Evolutionary conservation across 2,329 filamentous ascomycete genomes (phyloP).

Genomic region (Cladophialophora psammophila): DNA sequence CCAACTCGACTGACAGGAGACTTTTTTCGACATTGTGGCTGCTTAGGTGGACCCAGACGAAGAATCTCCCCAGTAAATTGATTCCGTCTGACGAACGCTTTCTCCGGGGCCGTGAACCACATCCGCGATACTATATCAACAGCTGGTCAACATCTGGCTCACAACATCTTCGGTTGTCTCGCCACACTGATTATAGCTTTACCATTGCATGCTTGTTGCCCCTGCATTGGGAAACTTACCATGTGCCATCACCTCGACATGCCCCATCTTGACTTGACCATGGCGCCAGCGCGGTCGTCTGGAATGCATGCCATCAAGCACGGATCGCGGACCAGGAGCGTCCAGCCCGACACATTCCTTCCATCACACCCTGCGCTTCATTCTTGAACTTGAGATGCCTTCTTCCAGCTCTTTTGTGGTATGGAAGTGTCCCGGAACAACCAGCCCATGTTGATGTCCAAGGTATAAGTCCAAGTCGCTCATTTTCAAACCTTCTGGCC

Average conservation of each 20-base stretch:
- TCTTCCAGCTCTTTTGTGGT: constrained; percentile 16
- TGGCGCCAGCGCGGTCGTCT: not conserved
- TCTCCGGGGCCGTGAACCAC: too few relatives aligned
- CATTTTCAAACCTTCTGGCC: not conserved
- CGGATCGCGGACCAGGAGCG: not conserved
- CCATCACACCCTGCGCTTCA: not conserved
- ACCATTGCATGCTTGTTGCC: not conserved
- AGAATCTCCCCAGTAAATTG: too few relatives aligned
- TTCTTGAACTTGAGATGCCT: constrained; percentile 14
- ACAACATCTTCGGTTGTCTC: not conserved
- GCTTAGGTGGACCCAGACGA: too few relatives aligned
- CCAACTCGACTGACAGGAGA: not conserved
- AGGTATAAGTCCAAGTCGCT: constrained; percentile 29
- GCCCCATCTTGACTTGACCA: not conserved
- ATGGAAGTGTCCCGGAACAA: constrained; percentile 25
- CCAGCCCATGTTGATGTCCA: constrained; percentile 25
- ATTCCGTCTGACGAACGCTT: too few relatives aligned
- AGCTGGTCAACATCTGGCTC: not conserved
- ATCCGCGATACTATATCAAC: not conserved
- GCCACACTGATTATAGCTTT: not conserved
- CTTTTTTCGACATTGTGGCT: too few relatives aligned
- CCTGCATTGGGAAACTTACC: not conserved
- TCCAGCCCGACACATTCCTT: constrained; percentile 16
- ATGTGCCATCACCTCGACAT: not conserved
- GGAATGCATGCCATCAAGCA: constrained; percentile 24